Conservation (phyloP, 139 green algal species). For the Picochlorum sp. region DNA sequence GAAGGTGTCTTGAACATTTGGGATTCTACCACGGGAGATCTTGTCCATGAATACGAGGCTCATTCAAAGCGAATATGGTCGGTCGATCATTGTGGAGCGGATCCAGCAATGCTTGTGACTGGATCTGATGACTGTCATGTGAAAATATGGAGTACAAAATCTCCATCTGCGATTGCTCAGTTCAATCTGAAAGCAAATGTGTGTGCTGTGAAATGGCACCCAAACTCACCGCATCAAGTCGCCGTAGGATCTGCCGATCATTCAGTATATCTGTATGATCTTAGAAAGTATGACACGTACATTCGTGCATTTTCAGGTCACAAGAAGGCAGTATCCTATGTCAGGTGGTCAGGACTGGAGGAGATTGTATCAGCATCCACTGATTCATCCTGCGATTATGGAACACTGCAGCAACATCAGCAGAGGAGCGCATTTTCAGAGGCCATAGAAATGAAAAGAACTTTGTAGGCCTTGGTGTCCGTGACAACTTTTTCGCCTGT, state of each 20-base stretch:
- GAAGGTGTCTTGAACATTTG: slow-evolving; percentile 65
- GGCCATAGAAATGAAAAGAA: slow-evolving; percentile 91
- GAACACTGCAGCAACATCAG: slow-evolving; percentile 6
- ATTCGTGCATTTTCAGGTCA: slow-evolving; percentile 39
- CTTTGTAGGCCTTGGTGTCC: slow-evolving; percentile 83
- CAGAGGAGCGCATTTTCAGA: slow-evolving; percentile 35
- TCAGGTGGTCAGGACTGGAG: slow-evolving; percentile 58
- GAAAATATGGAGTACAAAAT: slow-evolving; percentile 58
- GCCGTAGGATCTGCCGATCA: slow-evolving; percentile 76
- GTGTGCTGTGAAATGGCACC: slow-evolving; percentile 78
- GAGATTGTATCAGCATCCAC: slow-evolving; percentile 81
- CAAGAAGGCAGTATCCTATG: slow-evolving; percentile 84
- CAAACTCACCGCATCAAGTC: slow-evolving; percentile 51
- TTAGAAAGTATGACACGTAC: slow-evolving; percentile 33
- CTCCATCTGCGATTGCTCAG: slow-evolving; percentile 2
- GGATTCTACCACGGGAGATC: slow-evolving; percentile 46
- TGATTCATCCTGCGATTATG: slow-evolving; percentile 77
- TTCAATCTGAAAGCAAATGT: slow-evolving; percentile 74
- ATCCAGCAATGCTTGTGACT: slow-evolving; percentile 57
- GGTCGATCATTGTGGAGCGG: slow-evolving; percentile 59
- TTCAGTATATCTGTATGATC: slow-evolving; percentile 73
- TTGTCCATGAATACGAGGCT: slow-evolving; percentile 57
- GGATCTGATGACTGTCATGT: slow-evolving; percentile 85
- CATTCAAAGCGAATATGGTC: slow-evolving; percentile 80
- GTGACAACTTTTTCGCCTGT: slow-evolving; percentile 69